Conservation (phyloP, 1,139 yeast genomes). For the Nematodospora anomalae region DNA sequence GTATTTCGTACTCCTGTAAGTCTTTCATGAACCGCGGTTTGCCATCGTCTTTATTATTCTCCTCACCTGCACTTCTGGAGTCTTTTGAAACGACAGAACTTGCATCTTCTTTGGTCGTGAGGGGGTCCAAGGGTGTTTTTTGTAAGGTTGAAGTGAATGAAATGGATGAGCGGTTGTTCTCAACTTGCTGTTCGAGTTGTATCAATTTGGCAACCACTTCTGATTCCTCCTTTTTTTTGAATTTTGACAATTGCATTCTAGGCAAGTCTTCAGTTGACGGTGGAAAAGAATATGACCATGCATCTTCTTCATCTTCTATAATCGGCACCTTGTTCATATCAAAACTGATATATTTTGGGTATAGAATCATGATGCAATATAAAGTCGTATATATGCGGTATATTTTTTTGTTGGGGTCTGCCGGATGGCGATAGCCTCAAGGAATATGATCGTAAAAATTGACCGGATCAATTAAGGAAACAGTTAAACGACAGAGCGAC, state of each 20-base stretch:
- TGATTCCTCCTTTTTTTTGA: background rate
- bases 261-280: conserved; percentile 36
- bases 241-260: conserved; percentile 2
- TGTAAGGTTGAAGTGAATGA: conserved; percentile 37
- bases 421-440: too few species aligned
- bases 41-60: conserved; percentile 4
- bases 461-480: too few species aligned
- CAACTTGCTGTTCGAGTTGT: conserved; percentile 4
- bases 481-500: too few species aligned
- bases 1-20: conserved; percentile 13
- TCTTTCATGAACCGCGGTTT: conserved; percentile 12
- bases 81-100: conserved; percentile 42
- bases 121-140: conserved; percentile 60
- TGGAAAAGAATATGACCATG: conserved; percentile 48
- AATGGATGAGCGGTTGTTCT: conserved; percentile 21
- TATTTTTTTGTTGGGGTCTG: too few species aligned
- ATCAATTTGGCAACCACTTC: background rate
- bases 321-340: too few species aligned
- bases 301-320: conserved; percentile 38
- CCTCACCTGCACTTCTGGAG: conserved; percentile 10
- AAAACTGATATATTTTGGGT: too few species aligned
- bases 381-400: too few species aligned
- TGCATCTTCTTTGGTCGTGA: conserved; percentile 56
- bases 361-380: too few species aligned
- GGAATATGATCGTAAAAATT: too few species aligned